These are phyloP conservation scores for Seiridium unicorne DNA, from an alignment of 2,329 filamentous ascomycete species.

Conservation along the genomic window DNA sequence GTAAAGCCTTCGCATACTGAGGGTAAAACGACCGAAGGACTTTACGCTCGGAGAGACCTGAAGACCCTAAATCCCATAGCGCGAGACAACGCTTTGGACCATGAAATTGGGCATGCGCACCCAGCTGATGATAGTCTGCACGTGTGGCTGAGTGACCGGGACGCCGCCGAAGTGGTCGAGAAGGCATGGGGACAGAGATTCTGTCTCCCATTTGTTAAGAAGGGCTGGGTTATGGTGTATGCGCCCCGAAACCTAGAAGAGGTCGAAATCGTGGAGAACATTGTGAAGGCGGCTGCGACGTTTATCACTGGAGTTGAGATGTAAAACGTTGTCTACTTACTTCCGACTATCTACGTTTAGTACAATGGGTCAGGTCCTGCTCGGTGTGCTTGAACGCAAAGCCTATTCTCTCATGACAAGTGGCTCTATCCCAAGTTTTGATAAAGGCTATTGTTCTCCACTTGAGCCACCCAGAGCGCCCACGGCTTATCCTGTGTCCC, in stretches of 20 bases:
- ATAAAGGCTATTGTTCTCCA: slow-evolving; percentile 2
- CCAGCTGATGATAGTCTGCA: slow-evolving; percentile 1
- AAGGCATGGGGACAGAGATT: slow-evolving; percentile 6
- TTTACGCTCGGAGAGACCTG: background rate
- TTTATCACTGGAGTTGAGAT: slow-evolving; percentile 10
- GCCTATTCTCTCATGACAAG: too few species aligned
- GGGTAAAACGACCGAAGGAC: slow-evolving; percentile 1
- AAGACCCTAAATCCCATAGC: background rate
- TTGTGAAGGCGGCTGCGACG: slow-evolving; percentile 19
- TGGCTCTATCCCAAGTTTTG: background rate
- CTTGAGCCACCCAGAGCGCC: slow-evolving; percentile 5
- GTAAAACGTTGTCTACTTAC: background rate
- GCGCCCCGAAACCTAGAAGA: slow-evolving; percentile 37
- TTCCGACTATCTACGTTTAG: too few species aligned
- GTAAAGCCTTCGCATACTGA: background rate
- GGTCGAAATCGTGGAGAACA: slow-evolving; percentile 25
- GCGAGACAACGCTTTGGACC: background rate
- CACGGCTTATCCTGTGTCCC: slow-evolving; percentile 5
- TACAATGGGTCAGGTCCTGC: too few species aligned
- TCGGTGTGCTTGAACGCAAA: too few species aligned
- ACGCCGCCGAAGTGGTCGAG: background rate
- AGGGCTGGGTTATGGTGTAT: slow-evolving; percentile 38
- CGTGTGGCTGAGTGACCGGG: background rate
- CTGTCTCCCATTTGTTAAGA: background rate
- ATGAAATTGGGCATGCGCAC: slow-evolving; percentile 4